Evolutionary conservation across 2,329 filamentous ascomycete genomes (phyloP).

Genomic region (Metarhizium humberi): DNA sequence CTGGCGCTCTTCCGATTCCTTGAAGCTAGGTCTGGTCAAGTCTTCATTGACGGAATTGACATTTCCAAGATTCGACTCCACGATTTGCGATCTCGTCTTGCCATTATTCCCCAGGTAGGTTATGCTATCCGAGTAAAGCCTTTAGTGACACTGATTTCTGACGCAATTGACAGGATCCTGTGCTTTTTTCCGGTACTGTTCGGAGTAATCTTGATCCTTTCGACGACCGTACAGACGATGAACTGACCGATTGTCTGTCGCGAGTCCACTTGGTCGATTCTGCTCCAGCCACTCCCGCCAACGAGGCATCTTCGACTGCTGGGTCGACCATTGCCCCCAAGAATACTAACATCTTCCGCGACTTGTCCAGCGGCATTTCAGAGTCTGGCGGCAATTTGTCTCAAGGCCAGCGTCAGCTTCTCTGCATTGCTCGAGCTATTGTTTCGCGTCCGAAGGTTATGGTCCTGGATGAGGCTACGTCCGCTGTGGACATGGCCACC

Average conservation of each 20-base stretch:
- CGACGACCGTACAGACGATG: slow-evolving; percentile 56
- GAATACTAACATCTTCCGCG: slow-evolving; percentile 58
- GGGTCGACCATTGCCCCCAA: slow-evolving; percentile 24
- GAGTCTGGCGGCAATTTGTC: slow-evolving; percentile 68
- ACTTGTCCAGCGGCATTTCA: slow-evolving; percentile 53
- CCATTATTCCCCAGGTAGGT: slow-evolving; percentile 62
- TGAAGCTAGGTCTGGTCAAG: slow-evolving; percentile 55
- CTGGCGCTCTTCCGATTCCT: slow-evolving; percentile 71
- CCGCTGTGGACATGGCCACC: slow-evolving; percentile 68
- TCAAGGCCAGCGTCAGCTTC: slow-evolving; percentile 66
- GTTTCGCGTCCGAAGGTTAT: slow-evolving; percentile 66
- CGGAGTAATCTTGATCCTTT: slow-evolving; percentile 72
- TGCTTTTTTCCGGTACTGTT: slow-evolving; percentile 72
- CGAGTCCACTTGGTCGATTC: slow-evolving; percentile 58
- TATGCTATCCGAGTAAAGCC: background rate
- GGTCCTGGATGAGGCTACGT: slow-evolving; percentile 73
- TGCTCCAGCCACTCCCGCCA: slow-evolving; percentile 27
- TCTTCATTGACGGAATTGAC: slow-evolving; percentile 65
- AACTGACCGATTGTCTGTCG: slow-evolving; percentile 59
- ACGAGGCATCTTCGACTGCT: slow-evolving; percentile 27
- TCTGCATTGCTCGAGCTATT: slow-evolving; percentile 66
- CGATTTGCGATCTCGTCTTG: slow-evolving; percentile 61
- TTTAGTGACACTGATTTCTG: background rate
- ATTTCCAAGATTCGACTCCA: slow-evolving; percentile 63
- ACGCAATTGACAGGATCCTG: slow-evolving; percentile 49